phyloP scores from a whole-genome alignment of 1,139 yeast genomes.

The Geotrichum klebahnii region DNA sequence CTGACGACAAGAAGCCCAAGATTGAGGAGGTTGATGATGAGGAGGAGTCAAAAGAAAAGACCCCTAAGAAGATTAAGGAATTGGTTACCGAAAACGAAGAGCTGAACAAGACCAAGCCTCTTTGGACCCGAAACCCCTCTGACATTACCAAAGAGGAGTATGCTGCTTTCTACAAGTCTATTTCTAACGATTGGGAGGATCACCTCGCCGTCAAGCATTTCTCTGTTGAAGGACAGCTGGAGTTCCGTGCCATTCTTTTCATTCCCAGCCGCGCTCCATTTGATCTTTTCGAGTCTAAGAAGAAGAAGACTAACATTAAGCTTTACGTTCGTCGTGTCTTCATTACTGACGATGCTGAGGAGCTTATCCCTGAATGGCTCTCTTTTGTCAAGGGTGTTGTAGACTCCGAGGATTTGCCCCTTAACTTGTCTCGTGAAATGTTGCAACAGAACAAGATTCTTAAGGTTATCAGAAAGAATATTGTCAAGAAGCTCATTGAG shows the following conservation, averaged over 20 bases:
- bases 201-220: constrained; percentile 99
- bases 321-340: constrained; percentile 98
- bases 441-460: constrained; percentile 99
- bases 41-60: constrained; percentile 56
- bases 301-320: constrained; percentile 99
- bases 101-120: constrained; percentile 97
- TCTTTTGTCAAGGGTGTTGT: constrained; percentile 98
- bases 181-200: constrained; percentile 99
- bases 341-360: constrained; percentile 99
- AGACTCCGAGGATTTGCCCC: constrained; percentile 98
- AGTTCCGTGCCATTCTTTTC: constrained; percentile 95
- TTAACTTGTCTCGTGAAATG: constrained; percentile 99
- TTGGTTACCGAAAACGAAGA: constrained; percentile 88
- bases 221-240: constrained; percentile 99
- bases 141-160: constrained; percentile 98
- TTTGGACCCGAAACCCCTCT: constrained; percentile 98
- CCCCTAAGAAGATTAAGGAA: constrained; percentile 83
- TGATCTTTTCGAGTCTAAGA: constrained; percentile 93
- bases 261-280: constrained; percentile 99
- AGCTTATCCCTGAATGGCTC: constrained; percentile 98
- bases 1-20: constrained; percentile 62
- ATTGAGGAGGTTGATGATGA: constrained; percentile 68
- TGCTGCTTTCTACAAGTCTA: constrained; percentile 98
- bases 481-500: constrained; percentile 97
- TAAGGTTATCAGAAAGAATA: constrained; percentile 98